phyloP scores from a whole-genome alignment of 1,139 yeast species.

The Candida frijolesensis region DNA sequence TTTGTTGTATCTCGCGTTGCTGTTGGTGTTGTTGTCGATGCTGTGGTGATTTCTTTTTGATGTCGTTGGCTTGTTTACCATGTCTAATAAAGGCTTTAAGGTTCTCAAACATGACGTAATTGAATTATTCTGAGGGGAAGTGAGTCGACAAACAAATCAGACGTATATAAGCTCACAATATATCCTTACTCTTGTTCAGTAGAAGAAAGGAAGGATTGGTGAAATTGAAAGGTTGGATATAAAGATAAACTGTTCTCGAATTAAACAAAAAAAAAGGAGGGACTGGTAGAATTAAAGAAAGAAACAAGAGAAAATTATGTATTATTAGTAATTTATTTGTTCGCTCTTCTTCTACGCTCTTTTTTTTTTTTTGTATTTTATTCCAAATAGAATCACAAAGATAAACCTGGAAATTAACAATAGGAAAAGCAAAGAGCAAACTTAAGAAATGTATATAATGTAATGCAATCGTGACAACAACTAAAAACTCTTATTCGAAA shows the following conservation, averaged over 20 bases:
- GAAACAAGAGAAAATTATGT: background rate
- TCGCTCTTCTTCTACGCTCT: background rate
- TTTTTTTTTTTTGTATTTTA: background rate
- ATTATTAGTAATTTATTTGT: slow-evolving; percentile 3
- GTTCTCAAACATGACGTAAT: slow-evolving; percentile 51
- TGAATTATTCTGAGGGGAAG: background rate
- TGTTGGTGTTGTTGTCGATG: slow-evolving; percentile 6
- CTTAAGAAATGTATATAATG: background rate
- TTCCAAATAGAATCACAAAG: slow-evolving; percentile 1
- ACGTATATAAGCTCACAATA: background rate
- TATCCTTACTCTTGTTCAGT: background rate
- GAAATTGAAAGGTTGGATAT: background rate
- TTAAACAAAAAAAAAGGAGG: background rate
- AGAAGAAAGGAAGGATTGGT: background rate
- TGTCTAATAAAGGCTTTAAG: slow-evolving; percentile 81
- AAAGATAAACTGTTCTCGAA: background rate
- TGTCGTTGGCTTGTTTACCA: slow-evolving; percentile 70
- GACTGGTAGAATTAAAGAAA: background rate
- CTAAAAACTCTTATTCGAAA: background rate
- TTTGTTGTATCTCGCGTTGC: slow-evolving; percentile 2
- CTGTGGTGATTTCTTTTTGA: slow-evolving; percentile 23
- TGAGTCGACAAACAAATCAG: background rate
- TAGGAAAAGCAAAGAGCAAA: background rate
- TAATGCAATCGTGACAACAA: background rate
- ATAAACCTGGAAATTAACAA: background rate